A percentile compares a stretch with the other conserved stretches of the same genome.
Conservation (phyloP, 208 protist genomes). For the Phytomonas francai region DNA sequence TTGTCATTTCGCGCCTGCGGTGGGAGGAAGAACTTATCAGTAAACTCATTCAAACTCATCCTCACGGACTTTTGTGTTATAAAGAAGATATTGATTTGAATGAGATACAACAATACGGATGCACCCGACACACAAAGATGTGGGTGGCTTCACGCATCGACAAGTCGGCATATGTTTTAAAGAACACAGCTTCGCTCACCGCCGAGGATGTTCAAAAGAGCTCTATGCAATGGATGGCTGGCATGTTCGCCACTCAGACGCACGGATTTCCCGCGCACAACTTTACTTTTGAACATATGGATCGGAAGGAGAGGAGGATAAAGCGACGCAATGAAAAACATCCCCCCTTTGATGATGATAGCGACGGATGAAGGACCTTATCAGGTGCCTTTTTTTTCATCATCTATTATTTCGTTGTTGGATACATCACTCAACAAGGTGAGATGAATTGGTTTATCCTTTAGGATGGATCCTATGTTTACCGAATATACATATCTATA, state of each 20-base stretch:
- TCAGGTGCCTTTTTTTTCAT: slow-evolving; percentile 2
- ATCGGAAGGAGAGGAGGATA: slow-evolving; percentile 36
- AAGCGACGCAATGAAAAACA: slow-evolving; percentile 30
- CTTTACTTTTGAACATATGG: slow-evolving; percentile 69
- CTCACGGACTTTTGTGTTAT: slow-evolving; percentile 76
- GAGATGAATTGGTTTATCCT: slow-evolving; percentile 4
- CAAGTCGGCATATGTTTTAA: slow-evolving; percentile 55
- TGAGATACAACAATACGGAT: slow-evolving; percentile 51
- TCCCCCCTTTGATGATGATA: slow-evolving; percentile 58
- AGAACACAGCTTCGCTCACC: slow-evolving; percentile 53
- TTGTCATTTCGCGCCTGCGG: slow-evolving; percentile 53
- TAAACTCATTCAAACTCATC: slow-evolving; percentile 47
- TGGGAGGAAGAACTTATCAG: slow-evolving; percentile 82
- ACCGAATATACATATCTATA: slow-evolving; percentile 14
- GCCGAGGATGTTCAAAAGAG: slow-evolving; percentile 64
- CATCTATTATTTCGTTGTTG: slow-evolving; percentile 3
- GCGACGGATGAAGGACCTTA: slow-evolving; percentile 9
- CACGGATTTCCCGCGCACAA: slow-evolving; percentile 83
- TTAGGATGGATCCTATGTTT: slow-evolving; percentile 1
- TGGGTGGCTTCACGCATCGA: slow-evolving; percentile 54
- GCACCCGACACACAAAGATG: slow-evolving; percentile 81
- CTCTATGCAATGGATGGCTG: slow-evolving; percentile 66
- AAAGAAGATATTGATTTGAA: slow-evolving; percentile 44
- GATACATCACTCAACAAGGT: slow-evolving; percentile 2
- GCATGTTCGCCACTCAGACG: slow-evolving; percentile 72